phyloP scores from a whole-genome alignment of 2,329 filamentous ascomycete genomes.

The Paramyrothecium roridum region DNA sequence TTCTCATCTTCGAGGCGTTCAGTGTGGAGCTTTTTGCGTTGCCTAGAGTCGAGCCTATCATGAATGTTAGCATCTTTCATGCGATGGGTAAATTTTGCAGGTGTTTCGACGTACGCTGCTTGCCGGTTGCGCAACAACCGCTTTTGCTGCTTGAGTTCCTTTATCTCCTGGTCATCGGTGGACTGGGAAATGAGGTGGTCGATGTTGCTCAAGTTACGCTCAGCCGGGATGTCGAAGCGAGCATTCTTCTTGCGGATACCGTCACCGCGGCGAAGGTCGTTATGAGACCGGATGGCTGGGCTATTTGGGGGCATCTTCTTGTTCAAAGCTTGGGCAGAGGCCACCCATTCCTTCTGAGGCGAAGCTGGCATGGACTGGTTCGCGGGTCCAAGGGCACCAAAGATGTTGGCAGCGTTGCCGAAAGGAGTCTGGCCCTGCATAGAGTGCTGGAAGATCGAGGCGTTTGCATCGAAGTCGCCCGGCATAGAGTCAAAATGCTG shows the following conservation, averaged over 20 bases:
- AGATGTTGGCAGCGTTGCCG: conserved; percentile 51
- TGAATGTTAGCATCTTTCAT: conserved; percentile 9
- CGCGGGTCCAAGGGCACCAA: conserved; percentile 44
- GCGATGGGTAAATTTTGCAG: not conserved
- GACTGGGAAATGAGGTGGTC: conserved; percentile 87
- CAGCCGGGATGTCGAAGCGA: conserved; percentile 92
- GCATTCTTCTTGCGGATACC: conserved; percentile 99
- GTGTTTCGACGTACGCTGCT: conserved; percentile 69
- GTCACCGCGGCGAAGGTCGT: conserved; percentile 74
- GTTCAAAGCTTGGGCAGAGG: conserved; percentile 44
- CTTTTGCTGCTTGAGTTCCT: conserved; percentile 98
- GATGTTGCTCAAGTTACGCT: conserved; percentile 91
- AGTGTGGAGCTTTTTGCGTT: conserved; percentile 97
- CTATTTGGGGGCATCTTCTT: conserved; percentile 66
- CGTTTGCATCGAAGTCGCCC: conserved; percentile 51
- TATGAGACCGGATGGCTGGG: conserved; percentile 69
- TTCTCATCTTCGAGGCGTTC: conserved; percentile 96
- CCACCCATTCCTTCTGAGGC: conserved; percentile 57
- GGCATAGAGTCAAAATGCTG: conserved; percentile 60
- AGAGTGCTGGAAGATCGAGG: conserved; percentile 50
- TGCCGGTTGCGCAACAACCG: conserved; percentile 90
- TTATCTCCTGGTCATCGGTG: conserved; percentile 88
- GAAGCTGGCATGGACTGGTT: conserved; percentile 51
- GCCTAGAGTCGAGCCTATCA: conserved; percentile 83
- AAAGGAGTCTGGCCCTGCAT: conserved; percentile 55